Conservation (phyloP, 2,329 filamentous ascomycete genomes). For the Dactylellina drechsleri region DNA sequence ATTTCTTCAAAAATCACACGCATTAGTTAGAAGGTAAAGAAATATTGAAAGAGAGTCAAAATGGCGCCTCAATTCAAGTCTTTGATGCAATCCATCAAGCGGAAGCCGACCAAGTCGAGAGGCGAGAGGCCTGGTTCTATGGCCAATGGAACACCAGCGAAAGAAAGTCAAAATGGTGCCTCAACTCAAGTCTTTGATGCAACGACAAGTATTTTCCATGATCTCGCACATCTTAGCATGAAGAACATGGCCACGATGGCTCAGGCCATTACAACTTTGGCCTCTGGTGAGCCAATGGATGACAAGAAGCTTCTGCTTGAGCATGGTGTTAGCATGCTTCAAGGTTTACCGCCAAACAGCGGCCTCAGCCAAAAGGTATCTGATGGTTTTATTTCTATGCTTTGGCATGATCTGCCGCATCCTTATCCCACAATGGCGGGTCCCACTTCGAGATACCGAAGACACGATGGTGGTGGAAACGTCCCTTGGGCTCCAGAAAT, state of each 20-base stretch:
- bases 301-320: conserved; percentile 66
- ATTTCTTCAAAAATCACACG: conserved; percentile 9
- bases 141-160: conserved; percentile 58
- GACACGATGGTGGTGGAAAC: conserved; percentile 64
- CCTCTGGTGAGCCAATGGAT: conserved; percentile 64
- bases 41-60: conserved; percentile 20
- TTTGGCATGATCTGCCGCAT: conserved; percentile 68
- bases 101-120: conserved; percentile 64
- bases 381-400: conserved; percentile 67
- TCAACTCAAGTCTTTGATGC: too few species aligned
- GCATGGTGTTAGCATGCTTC: conserved; percentile 67
- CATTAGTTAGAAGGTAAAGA: conserved; percentile 8
- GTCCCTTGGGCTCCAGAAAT: conserved; percentile 72
- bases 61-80: conserved; percentile 62
- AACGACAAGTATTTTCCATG: conserved; percentile 62
- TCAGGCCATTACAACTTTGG: conserved; percentile 63
- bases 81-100: conserved; percentile 64
- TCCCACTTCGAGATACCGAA: conserved; percentile 63
- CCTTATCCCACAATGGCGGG: conserved; percentile 65
- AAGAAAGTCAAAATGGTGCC: too few species aligned
- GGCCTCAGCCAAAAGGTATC: conserved; percentile 65
- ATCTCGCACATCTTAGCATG: conserved; percentile 62
- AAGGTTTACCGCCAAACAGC: conserved; percentile 66
- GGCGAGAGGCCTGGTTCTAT: conserved; percentile 64
- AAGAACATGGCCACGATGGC: conserved; percentile 63